Base-by-base conservation (phyloP, 1,284 basidiomycete species). In the Pseudozyma hubeiensis region DNA sequence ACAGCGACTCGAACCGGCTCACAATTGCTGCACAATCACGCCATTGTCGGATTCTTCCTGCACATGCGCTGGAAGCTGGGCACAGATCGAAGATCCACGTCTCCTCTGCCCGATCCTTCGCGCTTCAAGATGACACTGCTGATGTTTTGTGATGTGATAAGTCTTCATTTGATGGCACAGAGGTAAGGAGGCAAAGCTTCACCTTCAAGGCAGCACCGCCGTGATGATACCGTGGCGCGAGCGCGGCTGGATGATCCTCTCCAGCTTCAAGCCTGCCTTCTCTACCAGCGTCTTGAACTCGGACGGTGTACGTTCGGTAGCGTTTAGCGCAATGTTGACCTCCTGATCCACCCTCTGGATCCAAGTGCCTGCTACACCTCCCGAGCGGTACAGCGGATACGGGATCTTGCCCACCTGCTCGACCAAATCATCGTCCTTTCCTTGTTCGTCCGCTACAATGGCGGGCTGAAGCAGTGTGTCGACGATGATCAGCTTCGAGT, bases 391-490 rank as follows among this genome's bases (percentile, higher is more conserved):
- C 33, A 68, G 31, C 6, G 65, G 58, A 39, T 68, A 68, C 19
- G 65, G 59, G 29, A 56, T 35, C 34, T 57, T 35, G 11, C 50
- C 45, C 5, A 68, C 37, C 47, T 54, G 44, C 34, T 62, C 19
- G 3, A 68, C 54, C 9, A 46, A 17, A 5, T 40, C 33, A n/a
- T 56, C 48, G 6, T 53, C 50, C 13, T 29, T 24, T 1, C 8
- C 24, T 11, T 19, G n/a, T 14, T 50, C 35, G 24, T 43, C 31
- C 30, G 29, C 43, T 31, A 59, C 51, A 6, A 67, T n/a, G 24
- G 69, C 69, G 0, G 69, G 69, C 59, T 72, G 64, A 16, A 72
- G 44, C 7, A 72, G 31, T 13, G 53, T 54, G n/a, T 68, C 68
- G 13, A 68, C 16, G 17, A 72, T 58, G 17, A 67, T 31, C 24